A percentile compares a stretch with the other conserved stretches of the same genome.
These are phyloP conservation scores for Yarrowia sp. DNA, from an alignment of 805 yeast species.

Conservation along the genomic window DNA sequence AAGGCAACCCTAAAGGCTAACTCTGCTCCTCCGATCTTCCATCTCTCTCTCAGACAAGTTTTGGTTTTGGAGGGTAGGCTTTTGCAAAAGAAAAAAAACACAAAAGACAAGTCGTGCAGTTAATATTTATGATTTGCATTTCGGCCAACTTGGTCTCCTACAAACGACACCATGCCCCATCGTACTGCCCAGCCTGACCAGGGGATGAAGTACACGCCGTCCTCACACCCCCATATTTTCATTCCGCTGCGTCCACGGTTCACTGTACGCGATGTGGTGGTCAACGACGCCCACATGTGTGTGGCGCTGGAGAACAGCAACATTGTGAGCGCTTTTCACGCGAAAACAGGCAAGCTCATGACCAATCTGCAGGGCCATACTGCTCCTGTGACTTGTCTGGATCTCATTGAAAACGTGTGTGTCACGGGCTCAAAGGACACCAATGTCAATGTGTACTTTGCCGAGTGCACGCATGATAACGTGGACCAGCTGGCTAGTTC, in stretches of 20 bases:
- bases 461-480: neutral
- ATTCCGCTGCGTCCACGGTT: constrained; percentile 6
- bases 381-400: neutral
- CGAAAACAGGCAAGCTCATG: constrained; percentile 4
- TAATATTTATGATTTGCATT: neutral
- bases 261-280: neutral
- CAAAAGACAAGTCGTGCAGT: neutral
- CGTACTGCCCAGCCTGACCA: neutral
- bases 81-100: neutral
- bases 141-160: neutral
- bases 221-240: constrained; percentile 11
- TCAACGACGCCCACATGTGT: constrained; percentile 16
- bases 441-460: neutral
- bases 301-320: neutral
- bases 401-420: constrained; percentile 5
- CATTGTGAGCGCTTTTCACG: constrained; percentile 10
- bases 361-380: constrained; percentile 12
- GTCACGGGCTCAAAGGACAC: constrained; percentile 8
- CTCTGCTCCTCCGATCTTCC: too few species aligned
- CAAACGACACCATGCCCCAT: neutral
- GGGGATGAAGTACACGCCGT: neutral
- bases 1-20: neutral
- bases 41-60: too few species aligned
- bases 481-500: constrained; percentile 1
- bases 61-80: too few species aligned